Percentiles rank a stretch among this genome's conserved stretches.
Evolutionary conservation across 257 asterid species (phyloP).

Genomic region (Vinca minor): DNA sequence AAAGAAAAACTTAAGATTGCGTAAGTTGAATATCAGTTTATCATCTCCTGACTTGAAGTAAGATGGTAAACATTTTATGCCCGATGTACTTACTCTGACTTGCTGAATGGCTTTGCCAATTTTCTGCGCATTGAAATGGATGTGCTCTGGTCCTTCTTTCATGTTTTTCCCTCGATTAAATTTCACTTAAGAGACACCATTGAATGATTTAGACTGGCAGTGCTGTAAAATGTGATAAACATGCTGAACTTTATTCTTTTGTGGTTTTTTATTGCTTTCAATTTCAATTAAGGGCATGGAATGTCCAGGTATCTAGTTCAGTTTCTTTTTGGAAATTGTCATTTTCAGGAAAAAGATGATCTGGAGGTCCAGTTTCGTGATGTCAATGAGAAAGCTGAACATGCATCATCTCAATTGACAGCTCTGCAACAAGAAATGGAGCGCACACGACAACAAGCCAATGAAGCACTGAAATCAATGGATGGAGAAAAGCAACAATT

Average conservation of each 20-base stretch:
- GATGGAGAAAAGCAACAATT: slow-evolving; percentile 88
- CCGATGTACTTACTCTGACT: not conserved
- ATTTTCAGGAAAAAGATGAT: slow-evolving; percentile 85
- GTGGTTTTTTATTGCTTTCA: not conserved
- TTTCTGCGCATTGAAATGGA: not conserved
- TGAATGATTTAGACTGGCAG: not conserved
- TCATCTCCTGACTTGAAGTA: not conserved
- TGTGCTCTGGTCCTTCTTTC: too few species aligned
- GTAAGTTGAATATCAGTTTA: not conserved
- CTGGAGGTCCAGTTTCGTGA: slow-evolving; percentile 76
- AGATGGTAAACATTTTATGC: not conserved
- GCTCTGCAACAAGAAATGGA: slow-evolving; percentile 82
- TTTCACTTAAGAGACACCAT: not conserved
- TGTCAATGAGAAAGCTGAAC: slow-evolving; percentile 75
- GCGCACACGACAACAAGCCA: slow-evolving; percentile 81
- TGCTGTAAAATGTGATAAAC: not conserved
- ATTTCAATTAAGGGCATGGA: not conserved
- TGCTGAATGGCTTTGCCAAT: not conserved
- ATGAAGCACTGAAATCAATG: slow-evolving; percentile 88
- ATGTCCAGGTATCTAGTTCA: slow-evolving; percentile 16
- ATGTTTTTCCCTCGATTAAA: not conserved
- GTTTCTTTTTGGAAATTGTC: slow-evolving; percentile 20
- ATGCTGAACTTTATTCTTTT: too few species aligned
- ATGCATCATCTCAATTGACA: slow-evolving; percentile 62
- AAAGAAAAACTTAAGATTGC: too few species aligned